These are phyloP conservation scores for Neurospora sublineolata DNA, from an alignment of 495 filamentous ascomycete genomes.

Conservation along the genomic window DNA sequence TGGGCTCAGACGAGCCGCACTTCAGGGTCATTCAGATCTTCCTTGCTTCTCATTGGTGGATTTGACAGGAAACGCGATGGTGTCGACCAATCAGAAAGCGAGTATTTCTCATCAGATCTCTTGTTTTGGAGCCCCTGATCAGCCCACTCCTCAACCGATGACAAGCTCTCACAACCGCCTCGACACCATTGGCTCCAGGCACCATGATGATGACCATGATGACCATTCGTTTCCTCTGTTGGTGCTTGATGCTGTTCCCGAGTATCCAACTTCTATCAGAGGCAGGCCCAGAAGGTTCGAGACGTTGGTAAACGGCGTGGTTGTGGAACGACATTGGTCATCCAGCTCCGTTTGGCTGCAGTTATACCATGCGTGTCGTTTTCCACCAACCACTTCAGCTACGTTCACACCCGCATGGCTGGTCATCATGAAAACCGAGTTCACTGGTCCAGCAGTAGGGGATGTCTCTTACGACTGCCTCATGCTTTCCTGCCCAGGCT, in stretches of 20 bases:
- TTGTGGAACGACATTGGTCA: not conserved
- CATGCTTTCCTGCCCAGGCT: not conserved
- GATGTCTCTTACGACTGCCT: not conserved
- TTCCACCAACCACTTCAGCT: not conserved
- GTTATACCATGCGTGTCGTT: not conserved
- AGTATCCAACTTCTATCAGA: not conserved
- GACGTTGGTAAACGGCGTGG: not conserved
- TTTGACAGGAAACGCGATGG: not conserved
- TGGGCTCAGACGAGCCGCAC: not conserved
- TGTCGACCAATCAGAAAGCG: constrained; percentile 8
- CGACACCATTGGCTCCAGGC: not conserved
- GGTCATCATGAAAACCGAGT: not conserved
- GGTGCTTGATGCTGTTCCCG: not conserved
- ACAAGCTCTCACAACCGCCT: not conserved
- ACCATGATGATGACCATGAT: not conserved
- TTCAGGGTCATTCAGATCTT: not conserved
- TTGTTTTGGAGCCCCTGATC: not conserved
- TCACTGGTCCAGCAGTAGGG: not conserved
- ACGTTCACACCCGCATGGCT: not conserved
- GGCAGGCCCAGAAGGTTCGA: not conserved
- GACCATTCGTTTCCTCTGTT: not conserved
- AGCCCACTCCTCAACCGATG: not conserved
- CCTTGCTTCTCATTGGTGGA: constrained; percentile 7
- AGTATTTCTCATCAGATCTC: constrained; percentile 19
- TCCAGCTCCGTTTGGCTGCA: not conserved